These are phyloP conservation scores for Colletotrichum orbiculare DNA, from an alignment of 2,329 filamentous ascomycete species.

Conservation along the genomic window DNA sequence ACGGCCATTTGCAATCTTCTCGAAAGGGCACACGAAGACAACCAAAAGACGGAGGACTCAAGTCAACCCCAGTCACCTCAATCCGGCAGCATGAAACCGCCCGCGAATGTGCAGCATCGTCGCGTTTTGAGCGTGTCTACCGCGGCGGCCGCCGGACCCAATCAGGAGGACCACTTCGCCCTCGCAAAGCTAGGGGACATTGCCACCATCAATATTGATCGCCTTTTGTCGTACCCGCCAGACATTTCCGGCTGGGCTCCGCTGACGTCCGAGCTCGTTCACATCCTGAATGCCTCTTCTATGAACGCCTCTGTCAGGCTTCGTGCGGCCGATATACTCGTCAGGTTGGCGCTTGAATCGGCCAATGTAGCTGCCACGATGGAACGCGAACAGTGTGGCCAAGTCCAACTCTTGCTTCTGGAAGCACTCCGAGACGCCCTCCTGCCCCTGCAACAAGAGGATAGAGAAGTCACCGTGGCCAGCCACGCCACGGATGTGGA, in stretches of 20 bases:
- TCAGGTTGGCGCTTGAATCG: slow-evolving; percentile 67
- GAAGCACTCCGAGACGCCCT: slow-evolving; percentile 73
- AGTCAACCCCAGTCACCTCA: slow-evolving; percentile 52
- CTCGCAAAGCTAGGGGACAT: slow-evolving; percentile 80
- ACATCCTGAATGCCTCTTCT: slow-evolving; percentile 58
- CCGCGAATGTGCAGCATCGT: slow-evolving; percentile 53
- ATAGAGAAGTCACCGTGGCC: slow-evolving; percentile 65
- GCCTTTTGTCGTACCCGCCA: slow-evolving; percentile 75
- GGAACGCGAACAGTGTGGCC: slow-evolving; percentile 61
- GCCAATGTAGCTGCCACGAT: slow-evolving; percentile 66
- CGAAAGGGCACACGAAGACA: slow-evolving; percentile 49
- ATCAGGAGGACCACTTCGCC: slow-evolving; percentile 74
- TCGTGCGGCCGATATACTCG: slow-evolving; percentile 73
- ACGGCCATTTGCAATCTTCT: slow-evolving; percentile 80
- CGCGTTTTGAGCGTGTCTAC: slow-evolving; percentile 61
- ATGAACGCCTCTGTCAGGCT: slow-evolving; percentile 64
- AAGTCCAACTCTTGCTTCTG: slow-evolving; percentile 79
- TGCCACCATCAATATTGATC: slow-evolving; percentile 78
- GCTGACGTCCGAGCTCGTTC: slow-evolving; percentile 67
- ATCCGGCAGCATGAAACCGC: slow-evolving; percentile 46
- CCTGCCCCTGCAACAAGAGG: slow-evolving; percentile 64
- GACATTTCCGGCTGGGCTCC: slow-evolving; percentile 80
- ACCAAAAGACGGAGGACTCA: slow-evolving; percentile 41
- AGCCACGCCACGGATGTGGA: slow-evolving; percentile 76
- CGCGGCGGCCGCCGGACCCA: slow-evolving; percentile 58